phyloP scores from a whole-genome alignment of 2,329 filamentous ascomycete species.

The Cytospora piceae region DNA sequence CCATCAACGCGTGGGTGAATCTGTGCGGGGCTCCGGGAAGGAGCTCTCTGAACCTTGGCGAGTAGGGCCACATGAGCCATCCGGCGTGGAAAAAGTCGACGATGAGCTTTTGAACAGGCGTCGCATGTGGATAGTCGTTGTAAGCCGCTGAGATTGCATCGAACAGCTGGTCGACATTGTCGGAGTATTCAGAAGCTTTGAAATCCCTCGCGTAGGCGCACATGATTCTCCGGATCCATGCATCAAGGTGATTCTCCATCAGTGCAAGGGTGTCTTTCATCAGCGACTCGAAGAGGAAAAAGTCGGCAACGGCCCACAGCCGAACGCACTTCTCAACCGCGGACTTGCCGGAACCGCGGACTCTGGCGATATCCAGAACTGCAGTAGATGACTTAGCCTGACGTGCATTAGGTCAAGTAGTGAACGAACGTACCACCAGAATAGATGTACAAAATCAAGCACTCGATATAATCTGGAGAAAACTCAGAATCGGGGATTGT shows the following conservation, averaged over 20 bases:
- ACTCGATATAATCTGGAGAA: neutral
- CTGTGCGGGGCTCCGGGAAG: no score
- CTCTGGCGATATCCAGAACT: neutral
- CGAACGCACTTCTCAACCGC: neutral
- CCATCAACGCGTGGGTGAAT: neutral
- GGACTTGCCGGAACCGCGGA: neutral
- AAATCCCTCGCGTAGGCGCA: neutral
- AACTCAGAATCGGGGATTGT: neutral
- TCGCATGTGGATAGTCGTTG: neutral
- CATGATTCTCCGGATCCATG: neutral
- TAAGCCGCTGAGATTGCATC: neutral
- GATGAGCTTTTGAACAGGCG: neutral
- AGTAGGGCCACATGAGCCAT: neutral
- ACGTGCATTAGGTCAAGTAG: neutral
- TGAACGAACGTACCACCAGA: conserved; percentile 3
- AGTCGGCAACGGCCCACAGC: conserved; percentile 6
- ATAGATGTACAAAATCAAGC: conserved; percentile 7
- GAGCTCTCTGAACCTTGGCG: neutral
- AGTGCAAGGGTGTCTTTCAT: neutral
- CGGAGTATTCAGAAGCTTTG: neutral
- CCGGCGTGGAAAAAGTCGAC: neutral
- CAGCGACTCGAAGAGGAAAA: neutral
- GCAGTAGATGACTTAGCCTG: neutral
- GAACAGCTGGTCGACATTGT: conserved; percentile 1
- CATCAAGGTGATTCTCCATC: neutral